Conservation (phyloP, 1,139 yeast species). For the Blastobotrys aristatus region DNA sequence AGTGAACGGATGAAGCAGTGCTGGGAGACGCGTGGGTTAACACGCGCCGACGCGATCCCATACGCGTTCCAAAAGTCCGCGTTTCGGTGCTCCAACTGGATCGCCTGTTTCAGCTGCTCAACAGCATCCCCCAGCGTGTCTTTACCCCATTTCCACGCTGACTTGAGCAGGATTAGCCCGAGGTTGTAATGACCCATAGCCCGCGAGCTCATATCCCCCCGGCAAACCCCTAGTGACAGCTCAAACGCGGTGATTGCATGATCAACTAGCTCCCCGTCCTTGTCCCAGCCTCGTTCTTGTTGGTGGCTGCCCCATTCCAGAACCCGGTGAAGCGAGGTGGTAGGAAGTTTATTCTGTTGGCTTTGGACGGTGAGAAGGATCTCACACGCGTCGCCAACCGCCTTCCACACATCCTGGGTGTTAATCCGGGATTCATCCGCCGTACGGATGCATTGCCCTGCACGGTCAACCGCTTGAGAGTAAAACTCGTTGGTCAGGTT, state of each 20-base stretch:
- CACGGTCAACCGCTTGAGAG: conserved; percentile 54
- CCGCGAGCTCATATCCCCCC: conserved; percentile 26
- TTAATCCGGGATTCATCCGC: conserved; percentile 36
- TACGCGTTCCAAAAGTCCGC: conserved; percentile 76
- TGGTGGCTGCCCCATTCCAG: conserved; percentile 6
- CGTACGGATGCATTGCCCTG: conserved; percentile 33
- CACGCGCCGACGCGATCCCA: conserved; percentile 62
- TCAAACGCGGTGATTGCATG: conserved; percentile 22
- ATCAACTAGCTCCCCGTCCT: conserved; percentile 18
- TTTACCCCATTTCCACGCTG: conserved; percentile 38
- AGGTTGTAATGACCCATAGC: conserved; percentile 65
- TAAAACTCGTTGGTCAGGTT: conserved; percentile 58
- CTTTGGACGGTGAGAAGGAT: conserved; percentile 43
- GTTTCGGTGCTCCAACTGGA: conserved; percentile 64
- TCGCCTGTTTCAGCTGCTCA: conserved; percentile 55
- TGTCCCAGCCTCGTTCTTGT: conserved; percentile 11
- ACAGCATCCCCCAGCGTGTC: conserved; percentile 47
- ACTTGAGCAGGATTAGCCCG: conserved; percentile 59
- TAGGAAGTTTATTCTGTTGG: conserved; percentile 38
- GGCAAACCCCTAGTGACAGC: conserved; percentile 34
- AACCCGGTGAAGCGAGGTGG: conserved; percentile 21
- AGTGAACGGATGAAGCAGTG: conserved; percentile 88
- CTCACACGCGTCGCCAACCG: conserved; percentile 47
- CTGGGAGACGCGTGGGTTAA: conserved; percentile 71
- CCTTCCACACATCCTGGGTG: conserved; percentile 53